These are phyloP conservation scores for Cladosporium sp. DNA, from an alignment of 2,329 filamentous ascomycete species.

Conservation along the genomic window DNA sequence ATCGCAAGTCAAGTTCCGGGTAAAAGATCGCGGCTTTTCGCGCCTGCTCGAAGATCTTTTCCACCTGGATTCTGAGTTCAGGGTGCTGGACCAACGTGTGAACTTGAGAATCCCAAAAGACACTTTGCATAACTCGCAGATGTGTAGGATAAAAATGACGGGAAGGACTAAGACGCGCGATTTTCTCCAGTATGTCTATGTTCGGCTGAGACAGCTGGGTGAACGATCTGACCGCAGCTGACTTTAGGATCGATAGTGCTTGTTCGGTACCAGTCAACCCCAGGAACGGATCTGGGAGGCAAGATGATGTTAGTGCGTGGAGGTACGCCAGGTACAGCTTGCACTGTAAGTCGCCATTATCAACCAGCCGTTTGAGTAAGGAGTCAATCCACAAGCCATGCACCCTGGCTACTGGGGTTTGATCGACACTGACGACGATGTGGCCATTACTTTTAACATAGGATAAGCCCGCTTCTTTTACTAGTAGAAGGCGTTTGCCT, in stretches of 20 bases:
- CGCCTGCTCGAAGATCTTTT: conserved; percentile 26
- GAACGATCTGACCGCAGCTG: conserved; percentile 22
- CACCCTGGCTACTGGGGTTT: conserved; percentile 46
- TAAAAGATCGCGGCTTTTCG: conserved; percentile 14
- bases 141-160: conserved; percentile 43
- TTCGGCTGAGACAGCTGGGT: conserved; percentile 18
- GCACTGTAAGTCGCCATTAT: conserved; percentile 44
- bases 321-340: conserved; percentile 42
- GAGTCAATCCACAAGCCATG: conserved; percentile 51
- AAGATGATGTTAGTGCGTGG: conserved; percentile 59
- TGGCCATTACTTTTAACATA: conserved; percentile 41
- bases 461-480: conserved; percentile 36
- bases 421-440: conserved; percentile 33
- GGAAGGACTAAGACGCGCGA: conserved; percentile 32
- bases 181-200: conserved; percentile 21
- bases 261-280: conserved; percentile 59
- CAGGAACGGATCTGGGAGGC: conserved; percentile 56
- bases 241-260: conserved; percentile 23
- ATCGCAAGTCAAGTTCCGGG: conserved; percentile 6
- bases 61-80: conserved; percentile 23
- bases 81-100: conserved; percentile 41
- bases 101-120: conserved; percentile 40
- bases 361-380: conserved; percentile 48
- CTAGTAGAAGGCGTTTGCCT: conserved; percentile 48
- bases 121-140: conserved; percentile 40